Conservation (phyloP, 805 yeast genomes). For the Pichia cabralensis region DNA sequence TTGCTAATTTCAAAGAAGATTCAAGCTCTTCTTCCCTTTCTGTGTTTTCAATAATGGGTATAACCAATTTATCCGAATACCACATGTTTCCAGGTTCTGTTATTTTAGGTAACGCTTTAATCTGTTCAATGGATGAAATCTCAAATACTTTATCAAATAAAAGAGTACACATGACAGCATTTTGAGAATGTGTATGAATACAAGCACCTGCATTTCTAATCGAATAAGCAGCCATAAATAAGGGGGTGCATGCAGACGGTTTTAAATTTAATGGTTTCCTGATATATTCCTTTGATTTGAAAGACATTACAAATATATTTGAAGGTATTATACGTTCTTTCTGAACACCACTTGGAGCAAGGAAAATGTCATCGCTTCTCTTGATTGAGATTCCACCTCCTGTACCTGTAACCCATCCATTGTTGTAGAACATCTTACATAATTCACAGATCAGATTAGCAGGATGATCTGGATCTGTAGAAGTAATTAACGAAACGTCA, state of each 20-base stretch:
- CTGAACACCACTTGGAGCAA: slow-evolving; percentile 96
- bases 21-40: slow-evolving; percentile 82
- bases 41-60: slow-evolving; percentile 87
- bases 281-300: slow-evolving; percentile 40
- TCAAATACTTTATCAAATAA: slow-evolving; percentile 61
- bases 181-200: slow-evolving; percentile 88
- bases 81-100: slow-evolving; percentile 59
- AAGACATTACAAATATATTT: slow-evolving; percentile 70
- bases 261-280: slow-evolving; percentile 58
- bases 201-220: slow-evolving; percentile 79
- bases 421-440: slow-evolving; percentile 64
- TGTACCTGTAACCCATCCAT: slow-evolving; percentile 92
- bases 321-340: slow-evolving; percentile 78
- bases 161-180: slow-evolving; percentile 73
- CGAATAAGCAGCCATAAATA: slow-evolving; percentile 62
- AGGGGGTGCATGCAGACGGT: slow-evolving; percentile 92
- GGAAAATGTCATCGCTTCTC: slow-evolving; percentile 45
- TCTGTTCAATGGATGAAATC: slow-evolving; percentile 79
- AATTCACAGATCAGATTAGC: slow-evolving; percentile 78
- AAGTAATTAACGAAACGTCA: slow-evolving; percentile 4
- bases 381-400: slow-evolving; percentile 90
- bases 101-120: slow-evolving; percentile 77
- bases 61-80: slow-evolving; percentile 62
- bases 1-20: slow-evolving; percentile 52
- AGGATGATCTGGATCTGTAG: slow-evolving; percentile 42